phyloP scores from a whole-genome alignment of 768 basidiomycete species.

The Lactifluus piperatus region DNA sequence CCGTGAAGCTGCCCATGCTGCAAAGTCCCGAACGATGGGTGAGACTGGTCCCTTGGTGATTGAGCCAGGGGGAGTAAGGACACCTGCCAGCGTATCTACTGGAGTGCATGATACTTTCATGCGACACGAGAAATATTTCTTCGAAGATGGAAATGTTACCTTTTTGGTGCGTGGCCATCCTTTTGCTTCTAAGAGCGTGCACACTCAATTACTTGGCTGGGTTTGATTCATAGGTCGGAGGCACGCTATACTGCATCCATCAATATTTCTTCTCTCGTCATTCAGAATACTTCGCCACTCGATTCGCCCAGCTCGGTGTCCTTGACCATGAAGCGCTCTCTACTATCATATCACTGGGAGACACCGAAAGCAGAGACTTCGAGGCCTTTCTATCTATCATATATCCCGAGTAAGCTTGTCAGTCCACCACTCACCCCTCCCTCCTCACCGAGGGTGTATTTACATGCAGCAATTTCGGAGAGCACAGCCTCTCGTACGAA shows the following conservation, averaged over 20 bases:
- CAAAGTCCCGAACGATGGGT: not conserved
- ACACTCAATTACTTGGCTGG: not conserved
- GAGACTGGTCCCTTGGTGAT: not conserved
- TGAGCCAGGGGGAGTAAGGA: not conserved
- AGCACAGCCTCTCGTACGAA: not conserved
- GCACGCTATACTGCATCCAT: not conserved
- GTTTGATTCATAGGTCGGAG: not conserved
- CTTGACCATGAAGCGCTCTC: not conserved
- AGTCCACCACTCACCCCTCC: too few species aligned
- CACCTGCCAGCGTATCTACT: not conserved
- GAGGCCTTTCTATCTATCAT: slow-evolving; percentile 6
- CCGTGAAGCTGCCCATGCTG: not conserved
- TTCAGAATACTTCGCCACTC: not conserved
- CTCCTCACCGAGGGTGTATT: not conserved
- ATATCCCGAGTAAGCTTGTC: slow-evolving; percentile 5
- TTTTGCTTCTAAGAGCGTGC: not conserved
- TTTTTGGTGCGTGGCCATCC: slow-evolving; percentile 1
- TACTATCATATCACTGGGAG: not conserved
- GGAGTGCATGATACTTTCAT: not conserved
- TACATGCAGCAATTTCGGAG: not conserved
- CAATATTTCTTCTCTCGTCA: slow-evolving; percentile 13
- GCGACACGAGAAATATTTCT: not conserved
- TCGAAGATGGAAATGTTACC: slow-evolving; percentile 6
- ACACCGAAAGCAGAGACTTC: slow-evolving; percentile 5
- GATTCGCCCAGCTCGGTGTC: not conserved